Evolutionary conservation across 2,329 filamentous ascomycete species (phyloP).

Genomic region (Immersiporthe knoxdaviesiana): DNA sequence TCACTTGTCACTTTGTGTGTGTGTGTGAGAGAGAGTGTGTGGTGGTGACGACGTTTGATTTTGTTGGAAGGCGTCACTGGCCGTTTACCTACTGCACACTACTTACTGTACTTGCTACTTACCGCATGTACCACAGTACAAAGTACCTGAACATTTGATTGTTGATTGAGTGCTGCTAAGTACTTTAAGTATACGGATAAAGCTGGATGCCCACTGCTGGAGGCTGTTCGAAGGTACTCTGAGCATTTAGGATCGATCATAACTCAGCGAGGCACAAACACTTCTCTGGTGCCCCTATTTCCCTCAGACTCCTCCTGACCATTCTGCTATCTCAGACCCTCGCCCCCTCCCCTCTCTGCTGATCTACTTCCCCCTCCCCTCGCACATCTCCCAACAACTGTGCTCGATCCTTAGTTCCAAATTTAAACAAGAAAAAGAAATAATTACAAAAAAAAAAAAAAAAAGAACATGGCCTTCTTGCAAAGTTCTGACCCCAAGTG

Average conservation of each 20-base stretch:
- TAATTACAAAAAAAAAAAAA: too few species aligned
- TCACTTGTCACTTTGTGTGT: too few species aligned
- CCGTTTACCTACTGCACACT: neutral
- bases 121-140: neutral
- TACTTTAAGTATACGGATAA: neutral
- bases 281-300: neutral
- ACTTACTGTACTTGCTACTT: too few species aligned
- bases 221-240: neutral
- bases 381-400: neutral
- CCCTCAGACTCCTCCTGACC: neutral
- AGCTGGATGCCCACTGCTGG: neutral
- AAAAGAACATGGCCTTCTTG: too few species aligned
- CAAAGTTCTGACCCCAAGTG: neutral
- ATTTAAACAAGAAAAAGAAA: neutral
- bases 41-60: neutral
- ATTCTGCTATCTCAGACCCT: neutral
- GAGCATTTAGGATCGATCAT: neutral
- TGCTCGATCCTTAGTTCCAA: neutral
- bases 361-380: neutral
- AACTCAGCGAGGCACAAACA: neutral
- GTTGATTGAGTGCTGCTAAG: too few species aligned
- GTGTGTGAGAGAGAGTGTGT: too few species aligned
- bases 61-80: neutral
- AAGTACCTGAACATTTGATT: neutral
- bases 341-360: neutral